Evolutionary conservation across 441 rosid genomes (phyloP), one percentile per base, ranked within the genome.

Genomic region (Adansonia rubrostipa): DNA sequence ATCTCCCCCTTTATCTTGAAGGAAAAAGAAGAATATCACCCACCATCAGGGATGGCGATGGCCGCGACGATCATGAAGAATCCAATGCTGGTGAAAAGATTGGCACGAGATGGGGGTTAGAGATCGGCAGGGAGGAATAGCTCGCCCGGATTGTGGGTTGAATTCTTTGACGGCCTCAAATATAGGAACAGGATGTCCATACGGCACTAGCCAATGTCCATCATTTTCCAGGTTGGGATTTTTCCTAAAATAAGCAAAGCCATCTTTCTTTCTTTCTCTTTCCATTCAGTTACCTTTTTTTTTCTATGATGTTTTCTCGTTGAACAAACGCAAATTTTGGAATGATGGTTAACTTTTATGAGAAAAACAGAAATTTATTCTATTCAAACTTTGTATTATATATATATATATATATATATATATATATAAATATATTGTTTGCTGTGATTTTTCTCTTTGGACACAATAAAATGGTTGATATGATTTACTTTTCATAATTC

Each of bases 91-190:
- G n/a, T 64, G 20, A 78, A 28, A 33, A 45, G 10, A 28, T 63
- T 58, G 20, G 75, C 24, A 53, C 60, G 69, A 73, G 73, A 79
- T 54, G 77, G 57, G 57, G 24, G 2, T 36, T 22, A 70, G 22
- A 40, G 70, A 80, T 81, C 5, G 42, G 42, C 81, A 79, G 62
- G 79, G 22, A 83, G 82, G 84, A 56, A 56, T 80, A 50, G 74
- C 80, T 84, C 77, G 79, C 73, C 83, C 73, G 48, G 74, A 51
- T 82, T 77, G 33, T 78, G 42, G 74, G 85, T 76, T 50, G 61
- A 51, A 44, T 80, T 79, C 79, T 81, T 83, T 79, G 83, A 84
- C 82, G 73, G 53, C 71, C 80, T 53, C 60, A 76, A 68, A 48
- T 36, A 66, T 67, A 72, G 53, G 68, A 57, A 60, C 50, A 56